These are phyloP conservation scores for Colletotrichum karsti DNA, from an alignment of 2,329 filamentous ascomycete species.

Conservation along the genomic window DNA sequence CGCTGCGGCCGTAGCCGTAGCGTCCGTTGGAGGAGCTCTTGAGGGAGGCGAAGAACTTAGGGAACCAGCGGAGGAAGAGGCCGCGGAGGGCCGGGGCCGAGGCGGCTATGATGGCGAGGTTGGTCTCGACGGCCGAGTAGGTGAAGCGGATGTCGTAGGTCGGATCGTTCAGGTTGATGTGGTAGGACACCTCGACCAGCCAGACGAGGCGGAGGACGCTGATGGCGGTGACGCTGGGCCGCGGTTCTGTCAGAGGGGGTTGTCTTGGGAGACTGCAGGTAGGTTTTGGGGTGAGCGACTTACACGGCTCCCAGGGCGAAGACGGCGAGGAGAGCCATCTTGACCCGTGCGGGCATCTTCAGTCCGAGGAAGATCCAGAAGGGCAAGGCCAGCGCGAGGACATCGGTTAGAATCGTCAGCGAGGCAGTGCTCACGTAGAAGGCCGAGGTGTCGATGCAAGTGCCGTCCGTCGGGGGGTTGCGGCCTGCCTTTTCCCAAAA, in stretches of 20 bases:
- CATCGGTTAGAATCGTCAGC: slow-evolving; percentile 50
- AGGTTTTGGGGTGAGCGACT: neutral
- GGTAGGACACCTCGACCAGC: slow-evolving; percentile 24
- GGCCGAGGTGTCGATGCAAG: slow-evolving; percentile 18
- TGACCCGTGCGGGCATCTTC: slow-evolving; percentile 40
- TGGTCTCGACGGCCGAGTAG: slow-evolving; percentile 44
- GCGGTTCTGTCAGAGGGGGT: neutral
- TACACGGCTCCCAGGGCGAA: slow-evolving; percentile 41
- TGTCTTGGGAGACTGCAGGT: neutral
- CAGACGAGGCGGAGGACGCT: slow-evolving; percentile 14
- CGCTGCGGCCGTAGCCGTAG: slow-evolving; percentile 12
- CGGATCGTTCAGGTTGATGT: slow-evolving; percentile 30
- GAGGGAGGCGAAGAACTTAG: slow-evolving; percentile 33
- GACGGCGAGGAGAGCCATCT: slow-evolving; percentile 43
- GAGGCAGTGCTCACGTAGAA: slow-evolving; percentile 43
- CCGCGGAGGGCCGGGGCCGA: slow-evolving; percentile 48
- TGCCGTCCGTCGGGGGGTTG: slow-evolving; percentile 17
- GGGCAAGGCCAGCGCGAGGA: slow-evolving; percentile 46
- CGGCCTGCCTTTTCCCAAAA: slow-evolving; percentile 39
- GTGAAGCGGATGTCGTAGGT: slow-evolving; percentile 40
- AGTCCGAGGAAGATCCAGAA: slow-evolving; percentile 44
- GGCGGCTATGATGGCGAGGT: slow-evolving; percentile 47
- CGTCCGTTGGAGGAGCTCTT: slow-evolving; percentile 29
- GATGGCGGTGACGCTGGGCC: slow-evolving; percentile 21
- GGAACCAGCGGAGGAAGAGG: slow-evolving; percentile 39